Evolutionary conservation across 345 rosid genomes (phyloP), one percentile per base, ranked within the genome.

Genomic region (Dimocarpus longan): DNA sequence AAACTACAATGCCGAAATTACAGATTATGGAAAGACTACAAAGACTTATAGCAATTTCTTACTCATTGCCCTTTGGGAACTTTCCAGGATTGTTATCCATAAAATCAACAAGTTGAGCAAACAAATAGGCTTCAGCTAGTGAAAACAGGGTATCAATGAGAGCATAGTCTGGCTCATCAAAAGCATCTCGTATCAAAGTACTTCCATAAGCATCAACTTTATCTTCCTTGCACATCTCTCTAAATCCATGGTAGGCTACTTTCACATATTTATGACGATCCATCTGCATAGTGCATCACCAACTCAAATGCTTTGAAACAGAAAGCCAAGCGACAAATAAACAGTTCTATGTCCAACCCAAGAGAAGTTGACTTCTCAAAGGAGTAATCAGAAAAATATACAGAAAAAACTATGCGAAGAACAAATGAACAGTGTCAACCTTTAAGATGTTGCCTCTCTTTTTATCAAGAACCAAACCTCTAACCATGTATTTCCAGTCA

Each of bases 191-290:
- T 83, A 91, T 75, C 42, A 96, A 86, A 76, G 98, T 93, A 81
- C 73, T 93, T 57, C 99, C 99, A 57, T 96, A 96, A 48, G 90
- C 84, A 68, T 82, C 91, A 80, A 91, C 90, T 93, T 96, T 96
- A 60, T 91, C 97, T 86, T 96, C 97, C 89, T 96, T 96, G 24
- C 94, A 85, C 85, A 96, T 85, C 83, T 96, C 99, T 76, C 76
- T 87, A 84, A 96, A 93, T 78, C 99, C 99, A 87, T 96, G 99
- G 83, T 94, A 96, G 21, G 99, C 99, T 71, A 96, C 94, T 86
- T 96, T 94, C 71, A 94, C 99, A 78, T 96, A 96, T 81, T 96
- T 96, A 79, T 94, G 99, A 43, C 99, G 91, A 79, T 96, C 99
- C 99, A 96, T 96, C 99, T 96, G 89, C 68, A 44, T 12, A 63